Conservation (phyloP, 2,329 filamentous ascomycete species). For the Penicillium sp. region DNA sequence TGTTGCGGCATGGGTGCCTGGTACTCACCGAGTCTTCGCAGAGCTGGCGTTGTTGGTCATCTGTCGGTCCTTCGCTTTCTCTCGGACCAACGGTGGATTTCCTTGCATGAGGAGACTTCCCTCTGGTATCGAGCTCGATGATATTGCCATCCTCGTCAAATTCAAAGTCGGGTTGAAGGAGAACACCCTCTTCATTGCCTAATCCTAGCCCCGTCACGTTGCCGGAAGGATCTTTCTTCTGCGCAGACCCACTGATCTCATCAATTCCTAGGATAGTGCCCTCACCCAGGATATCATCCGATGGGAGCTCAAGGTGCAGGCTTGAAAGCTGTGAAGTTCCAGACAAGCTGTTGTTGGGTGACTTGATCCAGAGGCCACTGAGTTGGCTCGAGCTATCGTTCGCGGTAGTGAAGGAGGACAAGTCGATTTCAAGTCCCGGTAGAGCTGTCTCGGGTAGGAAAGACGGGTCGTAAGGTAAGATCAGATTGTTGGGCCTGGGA, state of each 20-base stretch:
- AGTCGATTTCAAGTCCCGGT: slow-evolving; percentile 57
- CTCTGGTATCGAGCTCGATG: slow-evolving; percentile 42
- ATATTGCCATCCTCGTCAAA: slow-evolving; percentile 63
- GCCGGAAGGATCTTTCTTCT: slow-evolving; percentile 28
- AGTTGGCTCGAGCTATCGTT: slow-evolving; percentile 32
- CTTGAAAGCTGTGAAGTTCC: slow-evolving; percentile 25
- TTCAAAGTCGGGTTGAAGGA: slow-evolving; percentile 57
- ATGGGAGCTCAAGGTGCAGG: slow-evolving; percentile 49
- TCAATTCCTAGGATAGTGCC: slow-evolving; percentile 41
- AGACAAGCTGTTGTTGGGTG: slow-evolving; percentile 32
- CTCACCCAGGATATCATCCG: slow-evolving; percentile 43
- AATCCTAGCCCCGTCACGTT: neutral
- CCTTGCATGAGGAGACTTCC: slow-evolving; percentile 8
- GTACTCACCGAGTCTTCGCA: slow-evolving; percentile 4
- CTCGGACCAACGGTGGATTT: neutral
- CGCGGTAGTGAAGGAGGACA: slow-evolving; percentile 34
- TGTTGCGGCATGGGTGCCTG: neutral
- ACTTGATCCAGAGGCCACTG: slow-evolving; percentile 34
- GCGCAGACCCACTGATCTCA: slow-evolving; percentile 41
- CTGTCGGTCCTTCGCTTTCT: neutral
- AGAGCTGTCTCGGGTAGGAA: slow-evolving; percentile 68
- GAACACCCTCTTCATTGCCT: slow-evolving; percentile 45
- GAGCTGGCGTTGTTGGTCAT: neutral
- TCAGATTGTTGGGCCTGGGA: slow-evolving; percentile 53
- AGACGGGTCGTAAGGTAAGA: slow-evolving; percentile 76